Evolutionary conservation across 2,329 filamentous ascomycete species (phyloP).

Genomic region (Talaromyces sp.): DNA sequence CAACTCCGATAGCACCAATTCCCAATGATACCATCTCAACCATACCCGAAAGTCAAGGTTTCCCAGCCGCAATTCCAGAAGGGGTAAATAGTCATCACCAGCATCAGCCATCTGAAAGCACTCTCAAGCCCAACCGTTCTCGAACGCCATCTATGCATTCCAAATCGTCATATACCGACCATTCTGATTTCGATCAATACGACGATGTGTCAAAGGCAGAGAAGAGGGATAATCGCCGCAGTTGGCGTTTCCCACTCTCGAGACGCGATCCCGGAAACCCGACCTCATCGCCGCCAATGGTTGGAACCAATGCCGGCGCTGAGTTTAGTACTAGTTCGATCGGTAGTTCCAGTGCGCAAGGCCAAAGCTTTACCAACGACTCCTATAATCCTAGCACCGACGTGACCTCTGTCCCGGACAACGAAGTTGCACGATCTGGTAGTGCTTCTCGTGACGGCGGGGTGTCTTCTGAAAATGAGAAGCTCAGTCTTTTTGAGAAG

Average conservation of each 20-base stretch:
- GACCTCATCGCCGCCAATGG: conserved; percentile 25
- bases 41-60: conserved; percentile 5
- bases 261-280: conserved; percentile 42
- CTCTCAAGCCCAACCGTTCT: conserved; percentile 67
- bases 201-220: conserved; percentile 60
- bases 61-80: conserved; percentile 21
- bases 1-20: conserved; percentile 30
- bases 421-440: conserved; percentile 37
- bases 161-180: conserved; percentile 68
- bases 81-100: conserved; percentile 29
- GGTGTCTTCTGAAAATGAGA: conserved; percentile 47
- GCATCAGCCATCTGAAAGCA: conserved; percentile 47
- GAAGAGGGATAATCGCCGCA: conserved; percentile 68
- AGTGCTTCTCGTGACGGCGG: conserved; percentile 28
- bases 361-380: conserved; percentile 48
- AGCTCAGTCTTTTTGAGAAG: conserved; percentile 63
- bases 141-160: conserved; percentile 76
- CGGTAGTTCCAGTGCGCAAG: conserved; percentile 56
- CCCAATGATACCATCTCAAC: conserved; percentile 22
- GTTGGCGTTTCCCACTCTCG: conserved; percentile 66
- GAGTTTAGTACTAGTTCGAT: conserved; percentile 68
- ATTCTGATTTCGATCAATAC: conserved; percentile 73
- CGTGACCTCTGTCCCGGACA: conserved; percentile 39
- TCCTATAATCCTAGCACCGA: conserved; percentile 42
- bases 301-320: conserved; percentile 64